Evolutionary conservation across 1,284 basidiomycete genomes (phyloP).

Genomic region (Blastosporella zonata): DNA sequence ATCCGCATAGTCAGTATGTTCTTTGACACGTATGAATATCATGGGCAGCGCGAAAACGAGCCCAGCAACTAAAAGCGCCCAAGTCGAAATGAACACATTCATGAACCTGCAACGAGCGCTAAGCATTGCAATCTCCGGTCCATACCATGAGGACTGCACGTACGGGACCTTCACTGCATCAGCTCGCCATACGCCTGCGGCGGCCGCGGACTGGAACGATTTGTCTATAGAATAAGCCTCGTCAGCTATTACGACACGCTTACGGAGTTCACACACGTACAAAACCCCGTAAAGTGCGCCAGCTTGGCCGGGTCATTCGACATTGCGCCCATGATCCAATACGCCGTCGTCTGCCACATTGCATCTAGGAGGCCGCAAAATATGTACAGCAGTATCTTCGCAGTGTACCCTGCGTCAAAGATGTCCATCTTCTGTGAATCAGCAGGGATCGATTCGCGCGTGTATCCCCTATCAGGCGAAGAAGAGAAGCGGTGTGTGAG

Average conservation of each 20-base stretch:
- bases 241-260: neutral
- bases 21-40: slow-evolving; percentile 50
- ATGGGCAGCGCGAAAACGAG: slow-evolving; percentile 51
- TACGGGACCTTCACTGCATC: slow-evolving; percentile 45
- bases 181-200: slow-evolving; percentile 47
- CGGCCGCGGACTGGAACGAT: slow-evolving; percentile 53
- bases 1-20: slow-evolving; percentile 45
- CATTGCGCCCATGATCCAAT: slow-evolving; percentile 62
- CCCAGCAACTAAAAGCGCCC: slow-evolving; percentile 46
- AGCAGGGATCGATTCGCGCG: slow-evolving; percentile 44
- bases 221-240: slow-evolving; percentile 38
- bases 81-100: slow-evolving; percentile 55
- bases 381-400: slow-evolving; percentile 56
- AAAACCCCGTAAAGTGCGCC: slow-evolving; percentile 52
- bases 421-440: slow-evolving; percentile 51
- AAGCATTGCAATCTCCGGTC: neutral
- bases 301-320: slow-evolving; percentile 57
- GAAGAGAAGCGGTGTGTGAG: neutral
- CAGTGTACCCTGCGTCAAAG: slow-evolving; percentile 47
- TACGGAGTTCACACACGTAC: slow-evolving; percentile 38
- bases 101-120: slow-evolving; percentile 38
- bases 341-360: slow-evolving; percentile 58
- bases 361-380: slow-evolving; percentile 56
- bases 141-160: slow-evolving; percentile 17
- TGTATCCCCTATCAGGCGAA: slow-evolving; percentile 46